These are phyloP conservation scores for Penicillium simplicissimum DNA, from an alignment of 495 filamentous ascomycete species.

Conservation along the genomic window DNA sequence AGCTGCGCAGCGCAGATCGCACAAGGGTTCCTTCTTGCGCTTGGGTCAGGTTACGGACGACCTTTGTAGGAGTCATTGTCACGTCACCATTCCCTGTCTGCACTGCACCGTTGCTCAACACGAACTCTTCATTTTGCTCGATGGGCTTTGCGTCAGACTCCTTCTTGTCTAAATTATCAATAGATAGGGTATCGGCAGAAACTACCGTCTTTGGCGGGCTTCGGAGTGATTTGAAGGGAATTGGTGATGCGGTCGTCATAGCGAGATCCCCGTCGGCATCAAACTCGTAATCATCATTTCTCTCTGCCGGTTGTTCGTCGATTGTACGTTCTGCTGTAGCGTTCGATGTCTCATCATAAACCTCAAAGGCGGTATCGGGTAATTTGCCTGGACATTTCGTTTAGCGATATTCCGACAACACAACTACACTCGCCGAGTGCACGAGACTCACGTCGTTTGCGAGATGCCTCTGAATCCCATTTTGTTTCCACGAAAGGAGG, in stretches of 20 bases:
- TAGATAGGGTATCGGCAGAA: constrained; percentile 19
- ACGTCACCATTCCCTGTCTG: constrained; percentile 3
- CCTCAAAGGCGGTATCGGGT: constrained; percentile 26
- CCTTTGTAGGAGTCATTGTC: constrained; percentile 16
- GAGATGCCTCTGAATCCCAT: constrained; percentile 37
- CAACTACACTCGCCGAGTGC: background rate
- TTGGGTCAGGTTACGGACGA: constrained; percentile 30
- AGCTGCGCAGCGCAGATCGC: constrained; percentile 45
- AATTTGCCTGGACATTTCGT: constrained; percentile 37
- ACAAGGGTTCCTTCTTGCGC: constrained; percentile 42
- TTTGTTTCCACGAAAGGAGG: constrained; percentile 45
- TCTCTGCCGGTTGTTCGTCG: background rate
- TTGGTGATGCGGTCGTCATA: constrained; percentile 15
- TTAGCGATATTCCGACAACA: constrained; percentile 4
- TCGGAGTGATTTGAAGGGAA: constrained; percentile 5
- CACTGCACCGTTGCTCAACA: constrained; percentile 5
- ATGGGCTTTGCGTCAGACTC: constrained; percentile 15
- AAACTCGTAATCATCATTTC: constrained; percentile 6
- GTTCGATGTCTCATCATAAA: constrained; percentile 20
- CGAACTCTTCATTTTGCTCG: constrained; percentile 11
- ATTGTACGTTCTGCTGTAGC: background rate
- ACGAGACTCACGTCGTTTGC: constrained; percentile 42
- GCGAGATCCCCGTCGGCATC: constrained; percentile 15
- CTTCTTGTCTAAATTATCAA: background rate
- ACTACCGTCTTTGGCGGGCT: constrained; percentile 12